Conservation (phyloP, 1,284 basidiomycete species). For the Malassezia psittaci region DNA sequence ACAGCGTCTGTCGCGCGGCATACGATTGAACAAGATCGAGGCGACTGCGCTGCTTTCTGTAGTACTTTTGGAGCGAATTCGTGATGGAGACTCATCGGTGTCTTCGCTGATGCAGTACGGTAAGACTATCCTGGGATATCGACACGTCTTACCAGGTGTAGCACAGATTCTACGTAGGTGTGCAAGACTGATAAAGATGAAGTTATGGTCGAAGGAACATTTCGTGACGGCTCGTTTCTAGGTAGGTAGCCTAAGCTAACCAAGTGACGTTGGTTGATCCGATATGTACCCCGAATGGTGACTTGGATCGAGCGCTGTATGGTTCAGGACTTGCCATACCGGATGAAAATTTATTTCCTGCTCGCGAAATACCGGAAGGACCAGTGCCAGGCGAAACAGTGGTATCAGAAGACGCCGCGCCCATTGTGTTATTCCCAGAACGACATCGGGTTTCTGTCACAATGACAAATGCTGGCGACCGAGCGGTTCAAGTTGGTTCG, state of each 20-base stretch:
- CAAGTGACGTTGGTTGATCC: slow-evolving; percentile 60
- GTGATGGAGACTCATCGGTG: slow-evolving; percentile 84
- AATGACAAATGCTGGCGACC: slow-evolving; percentile 85
- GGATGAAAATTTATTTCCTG: slow-evolving; percentile 50
- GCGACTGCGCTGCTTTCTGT: slow-evolving; percentile 78
- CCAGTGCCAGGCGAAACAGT: slow-evolving; percentile 26
- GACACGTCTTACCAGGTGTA: slow-evolving; percentile 72
- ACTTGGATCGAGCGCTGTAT: slow-evolving; percentile 72
- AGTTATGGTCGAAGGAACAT: slow-evolving; percentile 46
- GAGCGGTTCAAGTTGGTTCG: slow-evolving; percentile 66
- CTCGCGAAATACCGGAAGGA: slow-evolving; percentile 5
- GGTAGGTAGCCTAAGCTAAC: slow-evolving; percentile 4
- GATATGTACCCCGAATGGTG: slow-evolving; percentile 62
- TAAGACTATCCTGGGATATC: slow-evolving; percentile 72
- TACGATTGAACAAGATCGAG: slow-evolving; percentile 76
- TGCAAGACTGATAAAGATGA: slow-evolving; percentile 46
- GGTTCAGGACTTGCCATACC: slow-evolving; percentile 85
- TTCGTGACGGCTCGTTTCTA: slow-evolving; percentile 41
- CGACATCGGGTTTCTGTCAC: slow-evolving; percentile 61
- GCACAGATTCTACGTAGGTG: slow-evolving; percentile 57
- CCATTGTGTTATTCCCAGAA: slow-evolving; percentile 67
- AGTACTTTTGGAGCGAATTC: slow-evolving; percentile 83
- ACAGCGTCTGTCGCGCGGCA: slow-evolving; percentile 79
- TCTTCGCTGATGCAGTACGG: slow-evolving; percentile 66
- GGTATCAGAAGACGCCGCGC: slow-evolving; percentile 25